Conservation (phyloP, 2,329 filamentous ascomycete species). For the Fusarium luffae region DNA sequence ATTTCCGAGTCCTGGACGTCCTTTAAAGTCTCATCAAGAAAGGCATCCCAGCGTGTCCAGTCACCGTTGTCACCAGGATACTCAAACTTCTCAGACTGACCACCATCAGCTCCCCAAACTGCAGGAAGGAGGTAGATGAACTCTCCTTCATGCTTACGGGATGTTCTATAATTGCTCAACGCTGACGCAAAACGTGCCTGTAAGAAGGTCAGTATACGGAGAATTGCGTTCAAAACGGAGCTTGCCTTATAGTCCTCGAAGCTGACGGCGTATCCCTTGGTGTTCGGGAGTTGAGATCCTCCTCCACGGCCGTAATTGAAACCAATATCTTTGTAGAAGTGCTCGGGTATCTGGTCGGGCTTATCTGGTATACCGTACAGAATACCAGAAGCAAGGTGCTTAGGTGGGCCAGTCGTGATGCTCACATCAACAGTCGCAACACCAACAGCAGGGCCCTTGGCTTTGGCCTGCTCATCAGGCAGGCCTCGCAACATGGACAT, state of each 20-base stretch:
- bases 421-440: constrained; percentile 13
- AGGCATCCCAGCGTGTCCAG: constrained; percentile 58
- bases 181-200: constrained; percentile 24
- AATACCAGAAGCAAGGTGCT: constrained; percentile 27
- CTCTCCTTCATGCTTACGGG: constrained; percentile 50
- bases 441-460: constrained; percentile 3
- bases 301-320: constrained; percentile 30
- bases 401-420: constrained; percentile 1
- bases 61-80: constrained; percentile 63
- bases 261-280: constrained; percentile 11
- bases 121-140: constrained; percentile 61
- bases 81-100: constrained; percentile 48
- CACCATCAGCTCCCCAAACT: constrained; percentile 60
- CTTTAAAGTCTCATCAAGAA: constrained; percentile 52
- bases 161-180: constrained; percentile 25
- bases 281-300: constrained; percentile 19
- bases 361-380: constrained; percentile 32
- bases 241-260: constrained; percentile 9
- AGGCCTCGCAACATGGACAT: constrained; percentile 10
- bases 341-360: constrained; percentile 14
- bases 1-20: constrained; percentile 54
- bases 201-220: rapidly evolving
- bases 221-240: rapidly evolving
- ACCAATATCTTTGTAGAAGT: constrained; percentile 17
- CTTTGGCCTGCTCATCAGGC: not conserved